phyloP scores from a whole-genome alignment of 345 rosid species.

The Gossypium herbaceum region DNA sequence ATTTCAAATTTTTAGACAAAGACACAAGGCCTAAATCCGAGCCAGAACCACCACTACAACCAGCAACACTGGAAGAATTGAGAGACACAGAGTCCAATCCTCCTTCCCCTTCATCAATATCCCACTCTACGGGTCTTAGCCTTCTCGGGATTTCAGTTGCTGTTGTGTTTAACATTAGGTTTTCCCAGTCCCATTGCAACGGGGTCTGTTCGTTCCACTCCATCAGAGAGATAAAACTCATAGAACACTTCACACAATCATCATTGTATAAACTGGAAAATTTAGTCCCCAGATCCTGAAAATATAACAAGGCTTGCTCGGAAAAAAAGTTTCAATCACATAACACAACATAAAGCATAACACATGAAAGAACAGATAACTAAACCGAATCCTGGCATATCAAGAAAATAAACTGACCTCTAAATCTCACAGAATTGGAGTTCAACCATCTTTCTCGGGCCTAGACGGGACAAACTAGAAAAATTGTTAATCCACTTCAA shows the following conservation, averaged over 20 bases:
- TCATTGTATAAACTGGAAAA: slow-evolving; percentile 17
- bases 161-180: slow-evolving; percentile 48
- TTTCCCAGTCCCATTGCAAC: slow-evolving; percentile 83
- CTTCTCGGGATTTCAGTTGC: slow-evolving; percentile 53
- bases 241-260: slow-evolving; percentile 18
- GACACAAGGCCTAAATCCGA: slow-evolving; percentile 64
- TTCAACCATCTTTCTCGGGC: slow-evolving; percentile 9
- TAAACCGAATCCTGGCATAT: background rate
- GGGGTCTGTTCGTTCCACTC: slow-evolving; percentile 78
- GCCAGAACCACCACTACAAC: slow-evolving; percentile 52
- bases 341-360: background rate
- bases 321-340: background rate
- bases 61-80: slow-evolving; percentile 45
- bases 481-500: slow-evolving; percentile 2
- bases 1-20: slow-evolving; percentile 65
- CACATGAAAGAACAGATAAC: background rate
- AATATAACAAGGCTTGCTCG: slow-evolving; percentile 1
- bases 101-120: slow-evolving; percentile 47
- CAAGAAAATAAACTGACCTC: slow-evolving; percentile 18
- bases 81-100: slow-evolving; percentile 55
- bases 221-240: slow-evolving; percentile 54
- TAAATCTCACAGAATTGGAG: slow-evolving; percentile 23
- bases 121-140: slow-evolving; percentile 52
- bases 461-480: background rate
- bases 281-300: slow-evolving; percentile 24